phyloP scores from a whole-genome alignment of 2,329 filamentous ascomycete species.

The Plectosphaerella cucumerina region DNA sequence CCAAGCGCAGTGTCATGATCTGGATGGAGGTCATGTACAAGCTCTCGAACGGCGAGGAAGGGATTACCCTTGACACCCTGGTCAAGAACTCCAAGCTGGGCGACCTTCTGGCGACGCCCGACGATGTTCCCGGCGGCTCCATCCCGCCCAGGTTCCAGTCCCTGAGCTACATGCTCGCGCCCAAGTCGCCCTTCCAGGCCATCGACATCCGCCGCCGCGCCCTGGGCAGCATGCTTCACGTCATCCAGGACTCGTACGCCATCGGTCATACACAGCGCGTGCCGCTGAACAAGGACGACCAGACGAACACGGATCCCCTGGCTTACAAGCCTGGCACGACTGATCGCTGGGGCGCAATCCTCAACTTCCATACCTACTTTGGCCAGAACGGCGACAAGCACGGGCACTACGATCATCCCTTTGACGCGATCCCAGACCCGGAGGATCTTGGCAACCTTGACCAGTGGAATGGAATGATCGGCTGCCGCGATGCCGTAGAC shows the following conservation, averaged over 20 bases:
- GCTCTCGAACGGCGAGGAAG: conserved; percentile 1
- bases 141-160: not conserved
- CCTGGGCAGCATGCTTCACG: conserved; percentile 9
- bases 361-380: not conserved
- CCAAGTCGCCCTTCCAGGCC: not conserved
- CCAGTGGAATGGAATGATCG: not conserved
- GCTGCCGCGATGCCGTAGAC: not conserved
- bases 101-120: no score
- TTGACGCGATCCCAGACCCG: no score
- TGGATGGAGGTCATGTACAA: conserved; percentile 12
- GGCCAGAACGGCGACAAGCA: not conserved
- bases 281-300: conserved; percentile 1
- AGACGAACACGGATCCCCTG: not conserved
- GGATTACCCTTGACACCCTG: no score
- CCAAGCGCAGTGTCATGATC: conserved; percentile 4
- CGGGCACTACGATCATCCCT: not conserved
- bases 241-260: conserved; percentile 12
- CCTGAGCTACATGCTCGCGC: not conserved
- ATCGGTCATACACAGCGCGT: conserved; percentile 8
- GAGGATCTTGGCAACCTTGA: not conserved
- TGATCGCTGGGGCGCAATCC: not conserved
- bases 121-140: no score
- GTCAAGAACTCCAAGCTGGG: no score
- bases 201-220: conserved; percentile 5
- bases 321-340: not conserved